phyloP scores from a whole-genome alignment of 352 stramenopile species.

The Phytophthora rubi region DNA sequence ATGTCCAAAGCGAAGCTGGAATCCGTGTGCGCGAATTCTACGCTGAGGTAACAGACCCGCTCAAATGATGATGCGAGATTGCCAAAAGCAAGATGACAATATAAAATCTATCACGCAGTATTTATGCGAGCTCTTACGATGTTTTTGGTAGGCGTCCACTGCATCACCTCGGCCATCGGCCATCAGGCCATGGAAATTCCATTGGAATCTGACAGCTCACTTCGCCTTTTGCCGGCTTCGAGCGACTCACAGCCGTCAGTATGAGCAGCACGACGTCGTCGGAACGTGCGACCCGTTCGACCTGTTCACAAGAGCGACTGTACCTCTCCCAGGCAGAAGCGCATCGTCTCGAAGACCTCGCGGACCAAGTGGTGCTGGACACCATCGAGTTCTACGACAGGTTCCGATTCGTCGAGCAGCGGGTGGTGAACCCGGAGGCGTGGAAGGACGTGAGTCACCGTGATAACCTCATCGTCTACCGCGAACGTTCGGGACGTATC shows the following conservation, averaged over 20 bases:
- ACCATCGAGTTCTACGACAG: slow-evolving; percentile 49
- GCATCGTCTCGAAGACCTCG: slow-evolving; percentile 32
- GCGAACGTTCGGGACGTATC: slow-evolving; percentile 42
- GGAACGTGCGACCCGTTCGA: slow-evolving; percentile 16
- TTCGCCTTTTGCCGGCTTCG: slow-evolving; percentile 15
- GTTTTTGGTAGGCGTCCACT: too few relatives aligned
- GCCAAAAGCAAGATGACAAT: too few relatives aligned
- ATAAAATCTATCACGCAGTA: too few relatives aligned
- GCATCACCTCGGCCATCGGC: background rate
- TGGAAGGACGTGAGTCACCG: slow-evolving; percentile 57
- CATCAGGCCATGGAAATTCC: background rate
- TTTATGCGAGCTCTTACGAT: too few relatives aligned
- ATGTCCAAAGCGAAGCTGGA: too few relatives aligned
- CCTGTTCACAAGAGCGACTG: slow-evolving; percentile 23
- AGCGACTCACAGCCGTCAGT: background rate
- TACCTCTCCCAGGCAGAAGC: slow-evolving; percentile 32
- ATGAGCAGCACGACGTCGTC: slow-evolving; percentile 40
- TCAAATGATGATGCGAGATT: too few relatives aligned
- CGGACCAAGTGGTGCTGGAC: slow-evolving; percentile 44
- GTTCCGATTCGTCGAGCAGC: slow-evolving; percentile 44
- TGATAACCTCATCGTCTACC: slow-evolving; percentile 58
- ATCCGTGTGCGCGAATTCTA: too few relatives aligned
- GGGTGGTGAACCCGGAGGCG: slow-evolving; percentile 36
- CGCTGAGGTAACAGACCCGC: too few relatives aligned
- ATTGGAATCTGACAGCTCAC: slow-evolving; percentile 6